Percentiles rank a stretch among this genome's conserved stretches.
Conservation (phyloP, 2,329 filamentous ascomycete genomes). For the Celoporthe dispersa region DNA sequence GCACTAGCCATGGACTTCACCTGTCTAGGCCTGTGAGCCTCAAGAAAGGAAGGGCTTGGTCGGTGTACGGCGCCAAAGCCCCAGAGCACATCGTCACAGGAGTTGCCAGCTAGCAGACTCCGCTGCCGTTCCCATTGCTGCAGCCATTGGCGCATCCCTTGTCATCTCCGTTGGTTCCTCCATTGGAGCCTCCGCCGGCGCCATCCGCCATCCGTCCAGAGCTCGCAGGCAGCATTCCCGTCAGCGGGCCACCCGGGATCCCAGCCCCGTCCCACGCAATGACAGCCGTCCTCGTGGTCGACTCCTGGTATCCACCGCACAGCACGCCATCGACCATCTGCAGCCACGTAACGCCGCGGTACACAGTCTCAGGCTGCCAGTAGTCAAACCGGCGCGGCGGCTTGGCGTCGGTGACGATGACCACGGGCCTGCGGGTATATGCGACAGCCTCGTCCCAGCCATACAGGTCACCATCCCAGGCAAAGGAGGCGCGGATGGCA, state of each 20-base stretch:
- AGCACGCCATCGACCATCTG: constrained; percentile 7
- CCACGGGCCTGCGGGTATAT: constrained; percentile 18
- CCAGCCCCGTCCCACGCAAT: constrained; percentile 5
- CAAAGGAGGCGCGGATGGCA: constrained; percentile 20
- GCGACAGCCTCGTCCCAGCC: constrained; percentile 26
- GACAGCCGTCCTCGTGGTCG: constrained; percentile 2
- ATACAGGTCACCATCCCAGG: constrained; percentile 28
- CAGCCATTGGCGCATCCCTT: neutral
- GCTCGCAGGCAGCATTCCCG: too few species aligned
- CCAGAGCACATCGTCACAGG: neutral
- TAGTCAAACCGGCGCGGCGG: constrained; percentile 4
- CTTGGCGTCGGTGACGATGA: constrained; percentile 7
- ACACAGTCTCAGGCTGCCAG: constrained; percentile 1
- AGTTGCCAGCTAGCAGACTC: neutral
- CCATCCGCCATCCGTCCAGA: neutral
- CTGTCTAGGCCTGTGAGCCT: neutral
- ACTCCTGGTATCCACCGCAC: neutral
- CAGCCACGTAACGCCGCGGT: constrained; percentile 3
- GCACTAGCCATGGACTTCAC: neutral
- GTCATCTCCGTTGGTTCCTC: neutral
- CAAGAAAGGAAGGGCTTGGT: neutral
- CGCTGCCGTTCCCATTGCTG: neutral
- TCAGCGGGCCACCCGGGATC: neutral
- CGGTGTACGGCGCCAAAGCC: neutral
- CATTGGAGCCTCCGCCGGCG: too few species aligned